phyloP scores from a whole-genome alignment of 495 filamentous ascomycete species.

The Penicillium chermesinum region DNA sequence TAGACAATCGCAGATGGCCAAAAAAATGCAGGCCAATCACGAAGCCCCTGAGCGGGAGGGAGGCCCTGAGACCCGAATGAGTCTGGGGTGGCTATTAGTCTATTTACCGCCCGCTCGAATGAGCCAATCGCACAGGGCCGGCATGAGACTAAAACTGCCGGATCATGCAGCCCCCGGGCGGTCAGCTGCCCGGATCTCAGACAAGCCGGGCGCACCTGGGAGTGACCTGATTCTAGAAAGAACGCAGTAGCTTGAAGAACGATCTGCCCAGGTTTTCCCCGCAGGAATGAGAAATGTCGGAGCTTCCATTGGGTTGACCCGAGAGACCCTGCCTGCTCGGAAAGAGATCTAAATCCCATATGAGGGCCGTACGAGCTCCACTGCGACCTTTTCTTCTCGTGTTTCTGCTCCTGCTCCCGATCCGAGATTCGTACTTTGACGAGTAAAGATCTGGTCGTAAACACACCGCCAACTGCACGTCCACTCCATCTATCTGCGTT shows the following conservation, averaged over 20 bases:
- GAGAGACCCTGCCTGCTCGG: no score
- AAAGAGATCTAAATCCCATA: no score
- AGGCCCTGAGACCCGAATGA: conserved; percentile 6
- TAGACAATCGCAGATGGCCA: conserved; percentile 5
- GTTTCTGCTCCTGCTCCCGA: no score
- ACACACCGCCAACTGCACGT: no score
- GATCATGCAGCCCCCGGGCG: not conserved
- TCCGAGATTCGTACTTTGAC: no score
- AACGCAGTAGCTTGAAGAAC: not conserved
- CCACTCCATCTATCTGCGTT: no score
- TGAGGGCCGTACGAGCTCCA: no score
- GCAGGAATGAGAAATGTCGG: not conserved
- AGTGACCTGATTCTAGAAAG: not conserved
- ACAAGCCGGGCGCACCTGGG: not conserved
- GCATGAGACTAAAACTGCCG: not conserved
- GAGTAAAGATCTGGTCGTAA: no score
- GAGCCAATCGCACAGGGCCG: not conserved
- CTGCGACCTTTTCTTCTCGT: no score
- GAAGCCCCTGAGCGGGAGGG: conserved; percentile 12
- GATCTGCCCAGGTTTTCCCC: not conserved
- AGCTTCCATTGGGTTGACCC: not conserved
- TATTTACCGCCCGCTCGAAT: not conserved
- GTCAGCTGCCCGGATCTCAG: not conserved
- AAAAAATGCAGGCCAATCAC: conserved; percentile 17
- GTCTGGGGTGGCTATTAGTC: conserved; percentile 6